phyloP scores from a whole-genome alignment of 768 basidiomycete genomes.

The Paxillus rubicundulus region DNA sequence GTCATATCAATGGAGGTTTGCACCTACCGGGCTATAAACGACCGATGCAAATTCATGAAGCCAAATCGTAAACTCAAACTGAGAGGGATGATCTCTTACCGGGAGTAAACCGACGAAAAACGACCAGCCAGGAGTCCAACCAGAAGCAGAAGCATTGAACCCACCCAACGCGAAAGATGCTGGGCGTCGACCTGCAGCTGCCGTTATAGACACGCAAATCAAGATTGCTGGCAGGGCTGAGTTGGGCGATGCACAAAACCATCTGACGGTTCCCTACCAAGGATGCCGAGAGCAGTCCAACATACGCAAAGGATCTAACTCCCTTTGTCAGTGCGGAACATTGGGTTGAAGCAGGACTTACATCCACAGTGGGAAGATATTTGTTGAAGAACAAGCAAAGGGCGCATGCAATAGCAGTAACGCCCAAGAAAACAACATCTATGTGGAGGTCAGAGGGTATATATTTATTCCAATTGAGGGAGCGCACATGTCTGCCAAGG shows the following conservation, averaged over 20 bases:
- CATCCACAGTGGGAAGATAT: slow-evolving; percentile 49
- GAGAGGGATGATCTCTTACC: slow-evolving; percentile 31
- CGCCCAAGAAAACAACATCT: slow-evolving; percentile 60
- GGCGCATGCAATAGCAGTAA: slow-evolving; percentile 45
- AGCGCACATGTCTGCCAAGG: slow-evolving; percentile 58
- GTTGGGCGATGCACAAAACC: slow-evolving; percentile 7
- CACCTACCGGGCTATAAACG: slow-evolving; percentile 27
- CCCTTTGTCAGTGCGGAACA: neutral
- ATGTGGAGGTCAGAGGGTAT: slow-evolving; percentile 1
- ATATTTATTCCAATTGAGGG: neutral
- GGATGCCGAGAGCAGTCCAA: slow-evolving; percentile 60
- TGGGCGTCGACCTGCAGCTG: slow-evolving; percentile 51
- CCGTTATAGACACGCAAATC: slow-evolving; percentile 55
- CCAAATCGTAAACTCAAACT: neutral
- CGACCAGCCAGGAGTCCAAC: slow-evolving; percentile 66
- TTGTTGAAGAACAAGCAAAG: slow-evolving; percentile 58
- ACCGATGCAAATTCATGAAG: neutral
- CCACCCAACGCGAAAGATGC: slow-evolving; percentile 55
- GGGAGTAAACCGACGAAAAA: slow-evolving; percentile 66
- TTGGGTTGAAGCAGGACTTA: slow-evolving; percentile 17
- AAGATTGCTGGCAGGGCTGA: slow-evolving; percentile 45
- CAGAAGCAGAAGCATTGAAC: slow-evolving; percentile 59
- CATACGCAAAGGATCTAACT: slow-evolving; percentile 52
- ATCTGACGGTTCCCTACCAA: slow-evolving; percentile 34
- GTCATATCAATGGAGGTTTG: neutral